phyloP scores from a whole-genome alignment of 2,329 filamentous ascomycete genomes.

The Paracoccidioides lutzii region DNA sequence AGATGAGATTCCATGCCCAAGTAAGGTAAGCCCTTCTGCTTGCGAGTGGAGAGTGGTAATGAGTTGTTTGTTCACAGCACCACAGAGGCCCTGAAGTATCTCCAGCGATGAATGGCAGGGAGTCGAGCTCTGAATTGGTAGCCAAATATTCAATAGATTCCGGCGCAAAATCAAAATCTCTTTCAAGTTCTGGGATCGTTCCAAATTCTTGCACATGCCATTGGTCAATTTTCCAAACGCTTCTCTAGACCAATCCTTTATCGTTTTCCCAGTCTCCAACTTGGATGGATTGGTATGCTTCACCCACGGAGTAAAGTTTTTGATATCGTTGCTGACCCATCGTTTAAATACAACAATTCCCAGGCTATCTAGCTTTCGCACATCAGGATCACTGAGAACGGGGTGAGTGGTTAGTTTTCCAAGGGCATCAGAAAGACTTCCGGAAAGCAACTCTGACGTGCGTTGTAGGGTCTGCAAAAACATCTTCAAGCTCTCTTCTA shows the following conservation, averaged over 20 bases:
- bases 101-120: conserved; percentile 39
- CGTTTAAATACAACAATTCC: conserved; percentile 63
- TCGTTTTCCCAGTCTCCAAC: conserved; percentile 45
- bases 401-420: conserved; percentile 54
- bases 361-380: conserved; percentile 55
- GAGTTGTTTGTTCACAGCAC: conserved; percentile 56
- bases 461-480: conserved; percentile 67
- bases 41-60: conserved; percentile 50
- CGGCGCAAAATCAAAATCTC: conserved; percentile 57
- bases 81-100: conserved; percentile 56
- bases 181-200: conserved; percentile 51
- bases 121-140: conserved; percentile 54
- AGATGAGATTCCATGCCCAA: conserved; percentile 52
- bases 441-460: conserved; percentile 63
- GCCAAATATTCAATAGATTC: conserved; percentile 60
- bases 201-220: conserved; percentile 50
- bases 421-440: conserved; percentile 57
- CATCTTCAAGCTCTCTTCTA: conserved; percentile 55
- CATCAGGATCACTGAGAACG: conserved; percentile 56
- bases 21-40: conserved; percentile 49
- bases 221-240: conserved; percentile 47
- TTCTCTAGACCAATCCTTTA: conserved; percentile 51
- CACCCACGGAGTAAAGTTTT: conserved; percentile 76
- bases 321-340: conserved; percentile 74
- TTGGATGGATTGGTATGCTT: conserved; percentile 63